A percentile compares a stretch with the other conserved stretches of the same genome.
phyloP scores from a whole-genome alignment of 495 filamentous ascomycete species.

The Lasiosphaeriaceae sp. region DNA sequence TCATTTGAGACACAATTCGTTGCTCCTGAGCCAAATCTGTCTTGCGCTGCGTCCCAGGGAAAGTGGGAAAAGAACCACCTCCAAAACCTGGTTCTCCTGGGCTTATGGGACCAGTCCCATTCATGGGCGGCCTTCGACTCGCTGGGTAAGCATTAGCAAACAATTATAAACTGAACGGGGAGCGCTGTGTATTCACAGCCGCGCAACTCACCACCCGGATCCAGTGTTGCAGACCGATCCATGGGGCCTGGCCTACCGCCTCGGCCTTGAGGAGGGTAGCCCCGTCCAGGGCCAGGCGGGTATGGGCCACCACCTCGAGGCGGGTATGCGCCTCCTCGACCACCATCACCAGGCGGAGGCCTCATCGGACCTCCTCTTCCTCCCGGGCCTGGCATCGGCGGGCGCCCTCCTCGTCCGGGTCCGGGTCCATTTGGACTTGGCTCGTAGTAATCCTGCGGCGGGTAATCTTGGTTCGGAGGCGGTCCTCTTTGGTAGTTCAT shows the following conservation, averaged over 20 bases:
- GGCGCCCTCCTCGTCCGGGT: constrained; percentile 34
- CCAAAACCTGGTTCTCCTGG: constrained; percentile 53
- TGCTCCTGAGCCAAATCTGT: constrained; percentile 42
- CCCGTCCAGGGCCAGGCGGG: constrained; percentile 14
- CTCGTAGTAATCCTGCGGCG: constrained; percentile 51
- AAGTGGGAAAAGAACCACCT: constrained; percentile 63
- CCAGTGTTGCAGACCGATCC: constrained; percentile 27
- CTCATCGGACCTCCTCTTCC: constrained; percentile 45
- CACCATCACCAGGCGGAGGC: constrained; percentile 25
- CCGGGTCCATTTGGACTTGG: constrained; percentile 26
- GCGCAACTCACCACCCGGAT: constrained; percentile 23
- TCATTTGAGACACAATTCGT: constrained; percentile 53
- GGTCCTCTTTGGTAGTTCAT: constrained; percentile 43
- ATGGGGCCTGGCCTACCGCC: constrained; percentile 36
- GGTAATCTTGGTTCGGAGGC: constrained; percentile 48
- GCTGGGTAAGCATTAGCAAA: constrained; percentile 19
- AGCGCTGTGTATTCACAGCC: background rate
- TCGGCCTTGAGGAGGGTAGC: constrained; percentile 37
- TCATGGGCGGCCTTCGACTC: constrained; percentile 31
- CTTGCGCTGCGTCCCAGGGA: constrained; percentile 50
- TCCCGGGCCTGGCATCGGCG: constrained; percentile 27
- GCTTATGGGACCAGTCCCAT: constrained; percentile 15
- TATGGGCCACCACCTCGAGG: constrained; percentile 31
- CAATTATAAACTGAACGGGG: background rate
- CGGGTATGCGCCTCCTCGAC: constrained; percentile 33